These are phyloP conservation scores for Papiliotrema flavescens DNA, from an alignment of 1,284 basidiomycete species.

Conservation along the genomic window DNA sequence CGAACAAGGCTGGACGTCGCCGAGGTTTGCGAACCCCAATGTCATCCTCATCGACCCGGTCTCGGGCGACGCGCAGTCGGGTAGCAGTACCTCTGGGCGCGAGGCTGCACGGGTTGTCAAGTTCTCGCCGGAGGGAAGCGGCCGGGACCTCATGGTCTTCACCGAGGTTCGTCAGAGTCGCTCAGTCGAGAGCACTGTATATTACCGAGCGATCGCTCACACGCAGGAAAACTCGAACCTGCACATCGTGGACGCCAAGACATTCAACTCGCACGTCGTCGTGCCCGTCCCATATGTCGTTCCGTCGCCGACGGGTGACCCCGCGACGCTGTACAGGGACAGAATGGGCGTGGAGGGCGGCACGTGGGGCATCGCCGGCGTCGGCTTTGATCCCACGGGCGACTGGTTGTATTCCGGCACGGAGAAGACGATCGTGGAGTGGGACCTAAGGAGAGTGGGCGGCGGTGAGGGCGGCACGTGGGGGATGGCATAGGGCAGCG, in stretches of 20 bases:
- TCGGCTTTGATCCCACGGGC: constrained; percentile 46
- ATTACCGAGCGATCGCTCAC: neutral
- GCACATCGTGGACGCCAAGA: constrained; percentile 48
- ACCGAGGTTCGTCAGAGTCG: constrained; percentile 40
- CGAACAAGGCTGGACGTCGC: neutral
- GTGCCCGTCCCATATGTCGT: constrained; percentile 37
- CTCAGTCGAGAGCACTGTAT: too few relatives aligned
- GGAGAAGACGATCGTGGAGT: constrained; percentile 47
- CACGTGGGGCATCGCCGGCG: constrained; percentile 40
- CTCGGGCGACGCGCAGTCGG: constrained; percentile 22
- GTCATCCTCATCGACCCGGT: constrained; percentile 27
- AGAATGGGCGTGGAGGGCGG: constrained; percentile 29
- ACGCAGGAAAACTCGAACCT: constrained; percentile 44
- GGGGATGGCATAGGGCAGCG: constrained; percentile 38
- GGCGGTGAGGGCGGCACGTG: constrained; percentile 37
- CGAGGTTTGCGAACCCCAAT: constrained; percentile 1
- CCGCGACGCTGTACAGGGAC: constrained; percentile 2
- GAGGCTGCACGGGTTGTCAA: constrained; percentile 49
- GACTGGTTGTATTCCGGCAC: constrained; percentile 48
- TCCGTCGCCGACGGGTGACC: neutral
- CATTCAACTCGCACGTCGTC: constrained; percentile 44
- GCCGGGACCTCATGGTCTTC: constrained; percentile 47
- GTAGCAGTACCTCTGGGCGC: constrained; percentile 30
- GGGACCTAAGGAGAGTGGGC: constrained; percentile 41
- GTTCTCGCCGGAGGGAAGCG: constrained; percentile 45